A percentile compares a stretch with the other conserved stretches of the same genome.
Conservation (phyloP, 257 asterid species). For the Linaria vulgaris region DNA sequence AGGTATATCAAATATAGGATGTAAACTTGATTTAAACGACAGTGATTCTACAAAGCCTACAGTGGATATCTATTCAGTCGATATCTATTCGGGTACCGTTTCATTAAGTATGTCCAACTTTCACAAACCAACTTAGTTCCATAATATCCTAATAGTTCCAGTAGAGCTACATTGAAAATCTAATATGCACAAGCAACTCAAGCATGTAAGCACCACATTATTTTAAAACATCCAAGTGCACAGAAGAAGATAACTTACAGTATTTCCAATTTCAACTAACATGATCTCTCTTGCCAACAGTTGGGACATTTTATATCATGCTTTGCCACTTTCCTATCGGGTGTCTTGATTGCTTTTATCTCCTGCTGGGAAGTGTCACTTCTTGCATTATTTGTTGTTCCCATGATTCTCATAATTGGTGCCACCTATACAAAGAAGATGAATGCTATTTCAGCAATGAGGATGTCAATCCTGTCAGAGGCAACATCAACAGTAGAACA, state of each 20-base stretch:
- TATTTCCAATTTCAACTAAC: constrained; percentile 27
- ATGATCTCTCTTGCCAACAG: constrained; percentile 36
- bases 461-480: constrained; percentile 60
- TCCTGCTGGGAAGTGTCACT: constrained; percentile 87
- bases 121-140: not conserved
- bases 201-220: constrained; percentile 3
- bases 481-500: constrained; percentile 83
- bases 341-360: constrained; percentile 68
- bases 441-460: constrained; percentile 55
- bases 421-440: constrained; percentile 68
- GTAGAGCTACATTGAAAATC: not conserved
- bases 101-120: not conserved
- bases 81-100: not conserved
- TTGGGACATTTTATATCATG: constrained; percentile 79
- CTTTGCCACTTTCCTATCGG: constrained; percentile 68
- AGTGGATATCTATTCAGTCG: not conserved
- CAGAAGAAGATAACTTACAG: constrained; percentile 13
- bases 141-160: not conserved
- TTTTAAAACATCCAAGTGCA: not conserved
- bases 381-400: constrained; percentile 67
- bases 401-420: constrained; percentile 65
- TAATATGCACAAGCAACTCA: constrained; percentile 4
- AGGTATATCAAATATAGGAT: not conserved
- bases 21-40: not conserved
- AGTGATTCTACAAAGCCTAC: not conserved